Percentiles rank a stretch among this genome's conserved stretches.
phyloP scores from a whole-genome alignment of 2,329 filamentous ascomycete genomes.

The Coleophoma eucalyptorum region DNA sequence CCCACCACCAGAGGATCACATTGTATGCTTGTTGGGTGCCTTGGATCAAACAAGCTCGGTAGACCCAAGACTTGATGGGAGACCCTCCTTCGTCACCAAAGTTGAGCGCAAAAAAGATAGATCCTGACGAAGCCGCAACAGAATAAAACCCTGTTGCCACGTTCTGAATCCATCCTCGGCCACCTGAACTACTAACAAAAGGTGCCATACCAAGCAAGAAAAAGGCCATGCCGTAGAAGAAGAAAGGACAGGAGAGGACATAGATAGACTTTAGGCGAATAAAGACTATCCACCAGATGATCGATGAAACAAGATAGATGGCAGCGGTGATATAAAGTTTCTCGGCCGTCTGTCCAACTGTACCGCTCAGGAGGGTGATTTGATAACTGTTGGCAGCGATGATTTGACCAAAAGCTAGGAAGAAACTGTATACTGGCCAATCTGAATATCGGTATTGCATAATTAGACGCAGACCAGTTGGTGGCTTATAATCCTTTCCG shows the following conservation, averaged over 20 bases:
- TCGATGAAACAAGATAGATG: slow-evolving; percentile 53
- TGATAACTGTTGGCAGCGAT: slow-evolving; percentile 65
- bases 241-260: slow-evolving; percentile 55
- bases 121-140: slow-evolving; percentile 57
- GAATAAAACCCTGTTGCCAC: slow-evolving; percentile 59
- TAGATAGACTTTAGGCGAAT: slow-evolving; percentile 53
- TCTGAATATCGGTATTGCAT: slow-evolving; percentile 54
- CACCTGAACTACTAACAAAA: slow-evolving; percentile 32
- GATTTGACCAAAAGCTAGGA: slow-evolving; percentile 57
- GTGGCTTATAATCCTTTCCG: slow-evolving; percentile 46
- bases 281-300: slow-evolving; percentile 62
- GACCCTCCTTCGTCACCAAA: slow-evolving; percentile 62
- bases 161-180: slow-evolving; percentile 53
- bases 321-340: slow-evolving; percentile 58
- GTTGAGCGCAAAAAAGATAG: slow-evolving; percentile 64
- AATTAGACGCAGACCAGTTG: slow-evolving; percentile 49
- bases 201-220: slow-evolving; percentile 59
- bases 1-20: slow-evolving; percentile 65
- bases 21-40: slow-evolving; percentile 65
- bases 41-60: slow-evolving; percentile 61
- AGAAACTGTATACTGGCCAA: slow-evolving; percentile 60
- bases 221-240: slow-evolving; percentile 61
- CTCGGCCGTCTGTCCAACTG: slow-evolving; percentile 52
- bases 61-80: slow-evolving; percentile 61
- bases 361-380: slow-evolving; percentile 61